A percentile compares a stretch with the other conserved stretches of the same genome.
Conservation (phyloP, 257 asterid genomes). For the Echites panduratus region DNA sequence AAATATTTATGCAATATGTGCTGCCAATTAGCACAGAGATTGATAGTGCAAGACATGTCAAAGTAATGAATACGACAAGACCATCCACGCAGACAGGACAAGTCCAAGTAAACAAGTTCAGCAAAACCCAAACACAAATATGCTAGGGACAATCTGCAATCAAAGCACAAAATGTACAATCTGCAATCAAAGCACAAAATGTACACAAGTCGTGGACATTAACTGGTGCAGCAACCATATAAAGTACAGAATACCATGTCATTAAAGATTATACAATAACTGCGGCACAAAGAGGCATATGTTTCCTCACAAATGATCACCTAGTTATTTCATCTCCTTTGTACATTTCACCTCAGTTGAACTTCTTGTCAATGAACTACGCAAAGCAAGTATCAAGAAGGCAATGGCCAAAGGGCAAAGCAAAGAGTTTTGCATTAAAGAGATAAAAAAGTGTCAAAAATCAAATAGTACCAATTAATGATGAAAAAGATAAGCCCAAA, state of each 20-base stretch:
- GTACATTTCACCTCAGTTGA: not conserved
- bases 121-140: not conserved
- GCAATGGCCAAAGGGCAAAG: not conserved
- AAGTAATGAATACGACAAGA: not conserved
- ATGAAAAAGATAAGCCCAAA: not conserved
- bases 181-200: not conserved
- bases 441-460: slow-evolving; percentile 4
- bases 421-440: not conserved
- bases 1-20: not conserved
- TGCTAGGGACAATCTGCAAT: not conserved
- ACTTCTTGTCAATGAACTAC: not conserved
- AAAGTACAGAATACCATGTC: not conserved
- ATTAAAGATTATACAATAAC: not conserved
- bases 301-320: not conserved
- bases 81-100: not conserved
- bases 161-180: not conserved
- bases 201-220: not conserved
- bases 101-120: not conserved
- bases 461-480: not conserved
- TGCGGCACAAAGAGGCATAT: not conserved
- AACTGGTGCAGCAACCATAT: not conserved
- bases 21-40: not conserved
- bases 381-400: not conserved
- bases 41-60: not conserved
- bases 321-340: not conserved